Base-by-base conservation (phyloP, 2,329 filamentous ascomycete genomes). In the Endothia cerciana region DNA sequence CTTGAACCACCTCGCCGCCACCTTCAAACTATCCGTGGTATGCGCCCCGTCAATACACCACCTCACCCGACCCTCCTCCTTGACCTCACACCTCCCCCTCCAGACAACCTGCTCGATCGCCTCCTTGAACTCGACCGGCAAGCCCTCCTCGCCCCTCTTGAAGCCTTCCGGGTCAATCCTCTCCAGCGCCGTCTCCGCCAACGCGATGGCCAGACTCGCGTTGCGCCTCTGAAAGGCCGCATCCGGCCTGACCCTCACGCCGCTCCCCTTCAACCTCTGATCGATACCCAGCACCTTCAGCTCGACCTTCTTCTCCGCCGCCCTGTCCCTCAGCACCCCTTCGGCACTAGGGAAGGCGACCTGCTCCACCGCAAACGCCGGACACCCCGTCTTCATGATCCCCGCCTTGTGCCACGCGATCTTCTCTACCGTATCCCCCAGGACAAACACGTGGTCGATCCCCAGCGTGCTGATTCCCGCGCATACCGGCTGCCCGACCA, bases 1-100 rank as follows among this genome's bases (percentile, higher is more conserved):
- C 1, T 87, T 86, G 73, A 97, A 98, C 94, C 94, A 97, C 68
- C 86, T 85, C 0, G 89, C 89, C 4, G 93, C 92, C 70, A 92
- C 85, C 69, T 90, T 87, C 63, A 99, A 89, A 74, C 93, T 97
- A 74, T 98, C 94, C 3, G 91, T 83, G 0, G 94, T 99, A 77
- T 99, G 95, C 2, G 93, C 95, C 10, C 95, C 94, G 74, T 99
- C 95, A 25, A 99, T 86, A 73, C 94, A 91, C 94, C 94, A 99
- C 19, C 83, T 83, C 5, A 97, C 80, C 2, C 74, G 73, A 2
- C 80, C 81, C 68, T 87, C 85, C 3, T 77, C 70, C 71, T 84
- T 87, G 49, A 83, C 79, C 70, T 90, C 87, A 74, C 94, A 97
- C 56, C 95, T 85, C 4, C 94, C 95, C 49, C 93, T 86, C 80